Evolutionary conservation across 2,329 filamentous ascomycete species (phyloP).

Genomic region (Xylaria sp.): DNA sequence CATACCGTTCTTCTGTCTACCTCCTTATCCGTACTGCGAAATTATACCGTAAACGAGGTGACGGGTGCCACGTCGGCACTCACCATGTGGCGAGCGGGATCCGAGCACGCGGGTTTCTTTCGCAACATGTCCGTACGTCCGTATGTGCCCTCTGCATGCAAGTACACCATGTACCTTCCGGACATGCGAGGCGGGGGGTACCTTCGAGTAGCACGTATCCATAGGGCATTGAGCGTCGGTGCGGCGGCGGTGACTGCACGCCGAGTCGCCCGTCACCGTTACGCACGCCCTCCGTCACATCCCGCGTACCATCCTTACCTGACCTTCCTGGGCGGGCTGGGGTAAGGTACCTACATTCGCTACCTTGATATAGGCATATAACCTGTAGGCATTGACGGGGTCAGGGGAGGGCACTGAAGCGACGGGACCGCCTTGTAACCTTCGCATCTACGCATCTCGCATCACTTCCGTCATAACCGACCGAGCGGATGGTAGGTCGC

Average conservation of each 20-base stretch:
- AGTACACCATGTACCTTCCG: neutral
- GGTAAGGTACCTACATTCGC: no score
- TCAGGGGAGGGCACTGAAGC: no score
- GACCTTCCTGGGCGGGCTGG: no score
- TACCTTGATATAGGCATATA: no score
- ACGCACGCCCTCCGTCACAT: slow-evolving; percentile 20
- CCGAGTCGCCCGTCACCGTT: slow-evolving; percentile 9
- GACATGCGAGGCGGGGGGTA: neutral
- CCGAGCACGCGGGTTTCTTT: no score
- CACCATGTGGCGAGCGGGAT: no score
- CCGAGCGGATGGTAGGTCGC: neutral
- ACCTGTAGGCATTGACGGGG: no score
- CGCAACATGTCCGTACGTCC: neutral
- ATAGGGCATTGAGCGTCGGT: neutral
- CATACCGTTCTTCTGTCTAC: no score
- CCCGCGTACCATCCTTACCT: no score
- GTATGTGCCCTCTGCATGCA: neutral
- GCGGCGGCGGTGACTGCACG: neutral
- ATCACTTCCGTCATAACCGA: neutral
- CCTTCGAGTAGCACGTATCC: neutral
- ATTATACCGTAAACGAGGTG: neutral
- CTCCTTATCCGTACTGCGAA: neutral
- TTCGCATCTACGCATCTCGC: neutral
- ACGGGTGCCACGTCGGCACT: no score
- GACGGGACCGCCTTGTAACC: neutral